Conservation (phyloP, 2,329 filamentous ascomycete genomes). For the Hymenoscyphus fraxineus region DNA sequence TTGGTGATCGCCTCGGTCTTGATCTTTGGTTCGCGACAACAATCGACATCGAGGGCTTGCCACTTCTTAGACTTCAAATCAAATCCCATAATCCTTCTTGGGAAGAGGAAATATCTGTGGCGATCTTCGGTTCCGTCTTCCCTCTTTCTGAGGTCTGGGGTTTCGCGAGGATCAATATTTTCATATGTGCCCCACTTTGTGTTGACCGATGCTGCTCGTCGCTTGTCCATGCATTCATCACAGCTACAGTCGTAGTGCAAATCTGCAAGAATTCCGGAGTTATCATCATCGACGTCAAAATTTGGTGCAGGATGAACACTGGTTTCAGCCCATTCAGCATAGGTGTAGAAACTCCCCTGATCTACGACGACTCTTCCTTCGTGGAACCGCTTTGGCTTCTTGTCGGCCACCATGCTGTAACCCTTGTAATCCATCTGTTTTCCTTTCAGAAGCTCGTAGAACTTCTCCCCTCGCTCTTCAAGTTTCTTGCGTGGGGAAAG, state of each 20-base stretch:
- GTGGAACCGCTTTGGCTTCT: conserved; percentile 25
- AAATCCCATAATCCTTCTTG: conserved; percentile 25
- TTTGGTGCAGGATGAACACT: conserved; percentile 20
- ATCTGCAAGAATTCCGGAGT: conserved; percentile 22
- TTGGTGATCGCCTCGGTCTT: conserved; percentile 22
- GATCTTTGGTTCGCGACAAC: conserved; percentile 22
- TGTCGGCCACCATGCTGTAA: conserved; percentile 22
- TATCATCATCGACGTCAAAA: conserved; percentile 22
- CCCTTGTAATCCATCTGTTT: conserved; percentile 28
- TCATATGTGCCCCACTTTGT: conserved; percentile 24
- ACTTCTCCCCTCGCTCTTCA: conserved; percentile 25
- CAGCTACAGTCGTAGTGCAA: conserved; percentile 24
- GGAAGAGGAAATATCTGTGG: conserved; percentile 25
- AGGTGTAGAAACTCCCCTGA: conserved; percentile 24
- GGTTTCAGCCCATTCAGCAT: conserved; percentile 24
- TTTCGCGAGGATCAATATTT: conserved; percentile 23
- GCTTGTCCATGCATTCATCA: conserved; percentile 18
- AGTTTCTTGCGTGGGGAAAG: conserved; percentile 20
- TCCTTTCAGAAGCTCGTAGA: conserved; percentile 24
- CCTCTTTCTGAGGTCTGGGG: conserved; percentile 11
- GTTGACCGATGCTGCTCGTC: conserved; percentile 20
- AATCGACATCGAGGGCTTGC: conserved; percentile 24
- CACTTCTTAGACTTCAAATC: conserved; percentile 27
- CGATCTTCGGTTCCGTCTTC: conserved; percentile 10
- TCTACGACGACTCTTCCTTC: conserved; percentile 24